phyloP scores from a whole-genome alignment of 2,329 filamentous ascomycete genomes.

The Epichloe hybrida region DNA sequence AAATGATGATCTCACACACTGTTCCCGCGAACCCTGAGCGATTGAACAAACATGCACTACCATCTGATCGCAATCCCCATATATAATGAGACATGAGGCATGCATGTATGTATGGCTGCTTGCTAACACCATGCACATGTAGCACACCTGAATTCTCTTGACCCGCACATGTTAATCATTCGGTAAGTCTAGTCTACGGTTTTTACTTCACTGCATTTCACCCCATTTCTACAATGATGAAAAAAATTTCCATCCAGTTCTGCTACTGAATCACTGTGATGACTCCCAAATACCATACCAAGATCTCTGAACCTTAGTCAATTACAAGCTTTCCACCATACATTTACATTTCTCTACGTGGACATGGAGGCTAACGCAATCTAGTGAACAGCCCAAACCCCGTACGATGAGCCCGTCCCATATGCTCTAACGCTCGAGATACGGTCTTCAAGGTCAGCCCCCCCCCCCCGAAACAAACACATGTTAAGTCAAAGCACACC shows the following conservation, averaged over 20 bases:
- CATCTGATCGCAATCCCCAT: slow-evolving; percentile 40
- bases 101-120: not conserved
- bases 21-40: slow-evolving; percentile 51
- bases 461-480: not conserved
- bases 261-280: slow-evolving; percentile 59
- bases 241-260: slow-evolving; percentile 52
- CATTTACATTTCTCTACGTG: not conserved
- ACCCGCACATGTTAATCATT: not conserved
- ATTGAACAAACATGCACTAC: slow-evolving; percentile 60
- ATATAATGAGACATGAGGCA: not conserved
- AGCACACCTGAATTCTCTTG: not conserved
- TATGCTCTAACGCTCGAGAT: not conserved
- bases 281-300: slow-evolving; percentile 53
- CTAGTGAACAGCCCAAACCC: not conserved
- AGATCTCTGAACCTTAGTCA: slow-evolving; percentile 35
- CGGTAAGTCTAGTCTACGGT: not conserved
- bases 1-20: slow-evolving; percentile 41
- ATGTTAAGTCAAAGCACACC: not conserved
- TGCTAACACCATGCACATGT: not conserved
- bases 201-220: not conserved
- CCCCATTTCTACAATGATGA: slow-evolving; percentile 40
- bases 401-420: not conserved
- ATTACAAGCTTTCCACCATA: no score
- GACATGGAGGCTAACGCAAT: not conserved
- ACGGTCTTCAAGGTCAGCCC: not conserved